These are phyloP conservation scores for Lyophyllum decastes DNA, from an alignment of 768 basidiomycete genomes.

Conservation along the genomic window DNA sequence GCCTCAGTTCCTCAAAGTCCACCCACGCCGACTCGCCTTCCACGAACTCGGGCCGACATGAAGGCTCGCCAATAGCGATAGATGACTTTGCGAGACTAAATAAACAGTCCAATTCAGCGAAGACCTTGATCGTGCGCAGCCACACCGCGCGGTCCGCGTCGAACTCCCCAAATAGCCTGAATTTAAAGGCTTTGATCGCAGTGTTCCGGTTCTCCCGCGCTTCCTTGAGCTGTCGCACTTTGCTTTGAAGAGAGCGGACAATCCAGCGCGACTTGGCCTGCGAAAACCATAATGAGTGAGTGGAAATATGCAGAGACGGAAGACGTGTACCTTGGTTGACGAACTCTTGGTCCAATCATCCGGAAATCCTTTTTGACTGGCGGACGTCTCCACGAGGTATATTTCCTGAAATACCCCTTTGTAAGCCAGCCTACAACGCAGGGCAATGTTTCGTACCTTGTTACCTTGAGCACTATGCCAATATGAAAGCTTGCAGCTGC, in stretches of 20 bases:
- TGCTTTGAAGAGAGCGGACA: constrained; percentile 68
- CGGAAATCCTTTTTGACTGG: constrained; percentile 65
- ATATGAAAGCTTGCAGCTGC: constrained; percentile 35
- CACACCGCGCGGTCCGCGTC: constrained; percentile 79
- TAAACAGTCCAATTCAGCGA: constrained; percentile 96
- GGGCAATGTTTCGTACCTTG: constrained; percentile 51
- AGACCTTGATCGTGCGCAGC: constrained; percentile 80
- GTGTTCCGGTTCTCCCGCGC: constrained; percentile 85
- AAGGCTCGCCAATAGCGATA: constrained; percentile 86
- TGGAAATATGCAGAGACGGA: background rate
- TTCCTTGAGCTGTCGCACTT: constrained; percentile 86
- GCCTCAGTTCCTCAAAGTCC: constrained; percentile 88
- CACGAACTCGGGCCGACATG: constrained; percentile 89
- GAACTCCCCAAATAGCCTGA: constrained; percentile 77
- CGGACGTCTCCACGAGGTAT: constrained; percentile 79
- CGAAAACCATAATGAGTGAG: background rate
- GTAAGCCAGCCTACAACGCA: background rate
- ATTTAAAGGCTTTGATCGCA: constrained; percentile 83
- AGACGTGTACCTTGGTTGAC: constrained; percentile 68
- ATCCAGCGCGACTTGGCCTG: constrained; percentile 78
- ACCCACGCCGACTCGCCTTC: constrained; percentile 78
- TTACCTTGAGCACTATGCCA: constrained; percentile 76
- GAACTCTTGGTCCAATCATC: constrained; percentile 81
- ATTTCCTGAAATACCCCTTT: constrained; percentile 62
- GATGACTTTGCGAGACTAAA: constrained; percentile 91